Evolutionary conservation across 108 stramenopile species (phyloP), one percentile per base, ranked within the genome.

Genomic region (Pseudonitzschia pungens): DNA sequence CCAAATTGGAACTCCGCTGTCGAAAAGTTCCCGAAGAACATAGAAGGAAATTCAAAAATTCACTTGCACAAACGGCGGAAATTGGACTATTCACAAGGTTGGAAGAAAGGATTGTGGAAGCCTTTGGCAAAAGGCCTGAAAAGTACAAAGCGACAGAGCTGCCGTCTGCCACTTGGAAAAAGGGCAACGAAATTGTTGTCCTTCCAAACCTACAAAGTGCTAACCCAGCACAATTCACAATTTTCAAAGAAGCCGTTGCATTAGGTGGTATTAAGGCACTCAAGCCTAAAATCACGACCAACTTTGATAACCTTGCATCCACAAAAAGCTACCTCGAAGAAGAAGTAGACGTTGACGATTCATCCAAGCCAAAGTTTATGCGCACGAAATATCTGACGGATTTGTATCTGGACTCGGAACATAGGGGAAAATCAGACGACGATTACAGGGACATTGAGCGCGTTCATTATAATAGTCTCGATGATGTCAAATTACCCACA

Each of bases 321-420:
- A 41, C 42, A 42, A 50, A 48, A 28, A 26, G 24, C 65, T 16
- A 18, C 7, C 18, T 28, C 20, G 75, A 53, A 20, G 22, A 65
- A 22, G 59, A 69, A 24, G 45, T 76, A 27, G 68, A 76, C 41
- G 68, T 76, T 24, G 75, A 76, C 51, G 75, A 76, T 65, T 12
- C 48, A 31, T 40, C 57, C 21, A 56, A 68, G 41, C 67, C 51
- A 9, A 76, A 69, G 29, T 55, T 51, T n/a, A 68, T 76, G 21
- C 68, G 75, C 16, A 76, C 75, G 3, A 57, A 55, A 28, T 68
- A 76, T 53, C 50, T 76, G 0, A 76, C 68, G 18, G 75, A 76
- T 63, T 27, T 68, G 10, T 55, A 69, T 36, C 57, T 76, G 27
- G 16, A 48, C 45, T 48, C 45, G 45, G 45, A 48, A 48, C 40